A percentile compares a stretch with the other conserved stretches of the same genome.
These are phyloP conservation scores for Ramularia endophylla DNA, from an alignment of 2,329 filamentous ascomycete genomes.

Conservation along the genomic window DNA sequence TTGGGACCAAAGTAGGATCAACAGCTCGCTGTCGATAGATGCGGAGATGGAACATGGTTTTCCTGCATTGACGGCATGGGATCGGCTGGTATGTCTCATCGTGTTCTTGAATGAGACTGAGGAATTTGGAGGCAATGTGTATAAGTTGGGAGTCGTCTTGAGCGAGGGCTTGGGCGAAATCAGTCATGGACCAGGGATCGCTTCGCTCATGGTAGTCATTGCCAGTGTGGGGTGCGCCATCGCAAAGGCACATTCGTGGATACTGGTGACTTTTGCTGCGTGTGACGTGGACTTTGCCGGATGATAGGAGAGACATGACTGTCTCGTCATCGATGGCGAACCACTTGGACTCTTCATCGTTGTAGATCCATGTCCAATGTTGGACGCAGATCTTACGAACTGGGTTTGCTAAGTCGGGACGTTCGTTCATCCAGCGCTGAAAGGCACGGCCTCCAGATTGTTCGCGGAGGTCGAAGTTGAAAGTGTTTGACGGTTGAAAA, in stretches of 20 bases:
- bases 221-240: neutral
- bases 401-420: conserved; percentile 5
- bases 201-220: no score
- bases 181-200: conserved; percentile 8
- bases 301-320: conserved; percentile 6
- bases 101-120: conserved; percentile 5
- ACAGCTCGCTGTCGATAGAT: no score
- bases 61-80: no score
- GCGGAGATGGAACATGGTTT: no score
- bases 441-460: conserved; percentile 2
- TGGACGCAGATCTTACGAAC: conserved; percentile 11
- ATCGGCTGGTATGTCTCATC: no score
- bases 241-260: conserved; percentile 10
- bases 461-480: conserved; percentile 15
- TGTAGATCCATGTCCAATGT: conserved; percentile 16
- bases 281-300: conserved; percentile 9
- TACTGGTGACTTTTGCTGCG: conserved; percentile 6
- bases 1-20: no score
- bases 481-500: no score
- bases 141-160: conserved; percentile 14
- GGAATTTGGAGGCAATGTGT: conserved; percentile 12
- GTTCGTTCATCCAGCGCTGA: conserved; percentile 10
- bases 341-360: conserved; percentile 6
- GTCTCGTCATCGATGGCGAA: conserved; percentile 12
- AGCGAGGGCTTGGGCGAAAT: conserved; percentile 14